Evolutionary conservation across 1,284 basidiomycete genomes (phyloP).

Genomic region (Puccinia coronata): DNA sequence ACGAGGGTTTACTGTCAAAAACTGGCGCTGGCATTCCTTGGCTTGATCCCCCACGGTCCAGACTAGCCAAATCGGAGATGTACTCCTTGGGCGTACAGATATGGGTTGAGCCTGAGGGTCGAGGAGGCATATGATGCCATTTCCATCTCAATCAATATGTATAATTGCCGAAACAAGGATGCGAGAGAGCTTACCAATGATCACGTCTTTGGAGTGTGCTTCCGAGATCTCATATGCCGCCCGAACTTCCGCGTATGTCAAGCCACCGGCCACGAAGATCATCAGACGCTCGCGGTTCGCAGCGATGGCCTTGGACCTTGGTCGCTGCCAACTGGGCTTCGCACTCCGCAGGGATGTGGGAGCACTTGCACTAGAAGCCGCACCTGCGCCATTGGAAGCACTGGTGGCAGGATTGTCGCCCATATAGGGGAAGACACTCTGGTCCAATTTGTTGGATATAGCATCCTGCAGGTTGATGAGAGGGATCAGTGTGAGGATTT

Average conservation of each 20-base stretch:
- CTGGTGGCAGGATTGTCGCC: slow-evolving; percentile 73
- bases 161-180: no score
- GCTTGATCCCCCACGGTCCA: slow-evolving; percentile 43
- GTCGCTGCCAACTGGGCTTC: slow-evolving; percentile 45
- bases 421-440: slow-evolving; percentile 81
- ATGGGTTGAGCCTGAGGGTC: slow-evolving; percentile 32
- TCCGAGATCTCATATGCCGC: slow-evolving; percentile 42
- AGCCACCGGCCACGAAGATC: slow-evolving; percentile 87
- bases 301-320: slow-evolving; percentile 30
- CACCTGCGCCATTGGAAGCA: slow-evolving; percentile 62
- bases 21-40: slow-evolving; percentile 18
- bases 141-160: no score
- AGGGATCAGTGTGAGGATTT: neutral
- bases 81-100: slow-evolving; percentile 42
- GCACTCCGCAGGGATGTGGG: slow-evolving; percentile 60
- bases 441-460: slow-evolving; percentile 74
- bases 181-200: slow-evolving; percentile 29
- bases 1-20: slow-evolving; percentile 32
- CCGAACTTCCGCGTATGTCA: slow-evolving; percentile 89
- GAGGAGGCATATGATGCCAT: no score
- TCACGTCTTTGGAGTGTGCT: slow-evolving; percentile 43
- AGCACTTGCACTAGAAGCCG: slow-evolving; percentile 56
- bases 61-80: slow-evolving; percentile 29
- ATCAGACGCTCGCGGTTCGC: slow-evolving; percentile 72
- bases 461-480: slow-evolving; percentile 66